These are phyloP conservation scores for Fusarium musae DNA, from an alignment of 2,329 filamentous ascomycete genomes.

Conservation along the genomic window DNA sequence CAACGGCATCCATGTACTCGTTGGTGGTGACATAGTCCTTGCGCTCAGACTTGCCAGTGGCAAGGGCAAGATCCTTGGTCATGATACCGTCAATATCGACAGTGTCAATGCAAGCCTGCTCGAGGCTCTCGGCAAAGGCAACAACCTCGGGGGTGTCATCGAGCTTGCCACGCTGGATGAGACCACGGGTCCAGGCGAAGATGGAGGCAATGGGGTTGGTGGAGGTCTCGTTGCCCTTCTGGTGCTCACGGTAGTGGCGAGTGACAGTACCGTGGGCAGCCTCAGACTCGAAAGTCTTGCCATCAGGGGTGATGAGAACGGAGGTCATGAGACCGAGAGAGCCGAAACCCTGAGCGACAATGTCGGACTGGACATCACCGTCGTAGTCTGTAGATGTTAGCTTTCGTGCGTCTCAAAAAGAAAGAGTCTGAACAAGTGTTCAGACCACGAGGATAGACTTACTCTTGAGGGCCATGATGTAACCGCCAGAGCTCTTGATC, in stretches of 20 bases:
- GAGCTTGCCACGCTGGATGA: constrained; percentile 91
- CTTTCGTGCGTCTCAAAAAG: neutral
- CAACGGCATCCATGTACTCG: constrained; percentile 92
- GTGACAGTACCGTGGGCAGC: constrained; percentile 98
- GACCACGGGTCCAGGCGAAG: constrained; percentile 97
- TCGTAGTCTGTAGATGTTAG: constrained; percentile 80
- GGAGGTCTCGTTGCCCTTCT: constrained; percentile 96
- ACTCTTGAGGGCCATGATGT: constrained; percentile 99
- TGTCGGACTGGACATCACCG: constrained; percentile 98
- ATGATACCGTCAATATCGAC: constrained; percentile 95
- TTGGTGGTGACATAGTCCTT: constrained; percentile 90
- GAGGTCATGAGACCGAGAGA: constrained; percentile 99
- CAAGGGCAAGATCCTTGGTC: constrained; percentile 99
- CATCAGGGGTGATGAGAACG: constrained; percentile 94
- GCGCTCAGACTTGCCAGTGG: constrained; percentile 87
- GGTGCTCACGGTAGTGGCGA: constrained; percentile 97
- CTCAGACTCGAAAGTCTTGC: constrained; percentile 97
- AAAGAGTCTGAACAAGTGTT: constrained; percentile 17
- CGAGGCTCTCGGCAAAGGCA: constrained; percentile 89
- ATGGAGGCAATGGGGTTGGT: constrained; percentile 99
- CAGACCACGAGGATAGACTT: constrained; percentile 50
- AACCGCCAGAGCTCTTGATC: constrained; percentile 98
- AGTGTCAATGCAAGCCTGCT: constrained; percentile 93
- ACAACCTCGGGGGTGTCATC: constrained; percentile 93
- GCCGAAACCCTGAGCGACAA: constrained; percentile 97